Conservation (phyloP, 1,284 basidiomycete genomes). For the Pterulicium gracile region DNA sequence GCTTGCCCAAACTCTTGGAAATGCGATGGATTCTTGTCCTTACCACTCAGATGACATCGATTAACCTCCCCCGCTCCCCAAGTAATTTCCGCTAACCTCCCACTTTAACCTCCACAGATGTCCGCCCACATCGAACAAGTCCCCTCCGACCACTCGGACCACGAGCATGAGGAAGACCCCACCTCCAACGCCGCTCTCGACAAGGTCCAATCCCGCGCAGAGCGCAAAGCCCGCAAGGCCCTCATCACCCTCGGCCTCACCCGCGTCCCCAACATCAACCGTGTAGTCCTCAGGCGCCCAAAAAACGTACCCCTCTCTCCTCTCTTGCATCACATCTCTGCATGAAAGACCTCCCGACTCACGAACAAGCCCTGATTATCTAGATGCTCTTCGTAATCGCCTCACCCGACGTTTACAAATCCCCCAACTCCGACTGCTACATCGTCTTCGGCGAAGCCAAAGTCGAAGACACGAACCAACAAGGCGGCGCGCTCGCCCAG, state of each 20-base stretch:
- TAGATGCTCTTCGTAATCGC: conserved; percentile 90
- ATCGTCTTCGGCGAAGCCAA: conserved; percentile 99
- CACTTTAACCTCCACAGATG: conserved; percentile 35
- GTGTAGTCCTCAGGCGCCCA: conserved; percentile 89
- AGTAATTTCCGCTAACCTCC: not conserved
- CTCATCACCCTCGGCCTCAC: conserved; percentile 84
- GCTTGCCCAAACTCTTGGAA: too few relatives aligned
- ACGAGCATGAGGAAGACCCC: conserved; percentile 64
- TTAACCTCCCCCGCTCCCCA: not conserved
- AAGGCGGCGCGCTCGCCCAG: conserved; percentile 75
- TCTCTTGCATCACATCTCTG: not conserved
- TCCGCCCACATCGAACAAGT: conserved; percentile 79
- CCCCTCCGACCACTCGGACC: conserved; percentile 57
- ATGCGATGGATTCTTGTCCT: not conserved
- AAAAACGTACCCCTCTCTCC: conserved; percentile 64
- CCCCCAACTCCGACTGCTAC: conserved; percentile 94
- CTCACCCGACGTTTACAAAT: conserved; percentile 96
- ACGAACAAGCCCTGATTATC: conserved; percentile 1
- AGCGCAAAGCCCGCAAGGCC: conserved; percentile 88
- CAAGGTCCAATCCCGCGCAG: conserved; percentile 87
- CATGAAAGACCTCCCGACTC: not conserved
- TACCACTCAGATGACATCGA: not conserved
- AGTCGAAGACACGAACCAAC: conserved; percentile 87
- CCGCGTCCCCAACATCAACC: conserved; percentile 85
- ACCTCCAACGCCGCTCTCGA: conserved; percentile 79